Evolutionary conservation across 176 grass and related monocot genomes (phyloP), one percentile per base, ranked within the genome.

Genomic region (Calamus simplicifolius): DNA sequence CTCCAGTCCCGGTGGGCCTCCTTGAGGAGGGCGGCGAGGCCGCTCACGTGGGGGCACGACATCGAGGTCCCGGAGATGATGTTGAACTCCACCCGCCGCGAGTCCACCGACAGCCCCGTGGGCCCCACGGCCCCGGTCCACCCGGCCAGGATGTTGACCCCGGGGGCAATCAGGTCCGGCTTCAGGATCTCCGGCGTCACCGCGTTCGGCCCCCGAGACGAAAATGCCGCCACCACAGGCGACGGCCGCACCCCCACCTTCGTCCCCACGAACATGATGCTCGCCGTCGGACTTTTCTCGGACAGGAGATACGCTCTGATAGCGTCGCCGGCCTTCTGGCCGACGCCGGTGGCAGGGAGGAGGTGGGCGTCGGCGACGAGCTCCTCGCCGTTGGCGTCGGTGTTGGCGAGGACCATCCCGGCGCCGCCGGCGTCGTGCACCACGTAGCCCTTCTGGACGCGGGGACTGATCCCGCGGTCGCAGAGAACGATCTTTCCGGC

Each of bases 61-160:
- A 96, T 96, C 56, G 91, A 96, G 2, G 91, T 96, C 18, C 91
- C 91, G 0, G 91, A 96, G 75, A 96, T 87, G 71, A 96, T 90
- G 77, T 90, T 96, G 78, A 71, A 96, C 48, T 27, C 62, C 0
- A 79, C 80, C 3, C 83, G 83, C 3, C 86, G 83, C 16, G 65
- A 54, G 76, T 95, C 90, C 14, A 75, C 61, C 6, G 71, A 35
- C 18, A 79, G 71, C 2, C 80, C 90, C 5, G 86, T 95, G n/a
- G 86, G 86, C n/a, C 90, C 90, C 1, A 51, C 80, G 43, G 74
- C 72, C 0, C 90, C 82, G 0, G 90, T 86, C 91, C 91, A 96
- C 3, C 78, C 56, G n/a, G 91, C 91, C 0, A 96, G 83, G 65
- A 96, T 96, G 74, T 96, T 96, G 5, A 96, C 83, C 0, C 91